These are phyloP conservation scores for Bothriochloa decipiens DNA, from an alignment of 176 grass and related monocot genomes.

Conservation along the genomic window DNA sequence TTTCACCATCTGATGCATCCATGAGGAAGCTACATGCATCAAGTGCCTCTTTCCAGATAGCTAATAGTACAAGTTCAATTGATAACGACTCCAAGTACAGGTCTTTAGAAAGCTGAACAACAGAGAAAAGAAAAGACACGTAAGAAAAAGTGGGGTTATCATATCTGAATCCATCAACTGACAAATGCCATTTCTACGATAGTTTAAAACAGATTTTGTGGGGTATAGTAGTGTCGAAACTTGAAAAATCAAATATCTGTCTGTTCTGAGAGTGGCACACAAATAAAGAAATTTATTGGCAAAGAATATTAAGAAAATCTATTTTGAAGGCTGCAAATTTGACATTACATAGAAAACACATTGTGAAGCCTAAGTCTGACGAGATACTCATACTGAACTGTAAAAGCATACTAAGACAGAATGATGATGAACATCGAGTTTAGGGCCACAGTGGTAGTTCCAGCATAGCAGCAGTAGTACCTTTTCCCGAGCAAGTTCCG, in stretches of 20 bases:
- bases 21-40: slow-evolving; percentile 50
- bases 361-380: neutral
- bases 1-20: slow-evolving; percentile 39
- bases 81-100: slow-evolving; percentile 66
- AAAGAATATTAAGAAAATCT: neutral
- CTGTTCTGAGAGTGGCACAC: neutral
- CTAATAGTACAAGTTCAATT: slow-evolving; percentile 65
- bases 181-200: neutral
- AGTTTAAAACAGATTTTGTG: neutral
- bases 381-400: neutral
- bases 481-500: slow-evolving; percentile 67
- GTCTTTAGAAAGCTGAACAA: slow-evolving; percentile 51
- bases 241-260: slow-evolving; percentile 9
- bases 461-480: slow-evolving; percentile 44
- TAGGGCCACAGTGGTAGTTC: slow-evolving; percentile 18
- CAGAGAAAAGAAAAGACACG: slow-evolving; percentile 20
- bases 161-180: slow-evolving; percentile 8
- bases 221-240: neutral
- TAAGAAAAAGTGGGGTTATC: neutral
- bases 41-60: slow-evolving; percentile 69
- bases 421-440: slow-evolving; percentile 31
- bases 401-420: slow-evolving; percentile 26
- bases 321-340: neutral
- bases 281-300: neutral
- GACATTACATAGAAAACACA: slow-evolving; percentile 4